A percentile compares a stretch with the other conserved stretches of the same genome.
These are phyloP conservation scores for Trichoderma pleuroti DNA, from an alignment of 2,329 filamentous ascomycete genomes.

Conservation along the genomic window DNA sequence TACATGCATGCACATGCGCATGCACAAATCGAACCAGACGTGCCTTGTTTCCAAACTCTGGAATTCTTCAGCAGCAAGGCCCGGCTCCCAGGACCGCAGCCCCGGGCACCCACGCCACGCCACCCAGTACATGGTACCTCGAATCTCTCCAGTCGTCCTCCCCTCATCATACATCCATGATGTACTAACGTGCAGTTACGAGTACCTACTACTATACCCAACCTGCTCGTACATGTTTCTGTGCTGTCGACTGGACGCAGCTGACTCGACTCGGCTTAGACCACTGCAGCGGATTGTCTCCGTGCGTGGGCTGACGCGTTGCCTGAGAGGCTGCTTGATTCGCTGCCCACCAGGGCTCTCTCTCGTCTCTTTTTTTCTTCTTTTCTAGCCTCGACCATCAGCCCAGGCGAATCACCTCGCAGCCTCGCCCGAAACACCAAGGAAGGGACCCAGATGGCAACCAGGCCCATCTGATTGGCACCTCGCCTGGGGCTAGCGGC, in stretches of 20 bases:
- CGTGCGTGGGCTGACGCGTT: slow-evolving; percentile 18
- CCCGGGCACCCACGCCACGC: not conserved
- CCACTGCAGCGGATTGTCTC: not conserved
- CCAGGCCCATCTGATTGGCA: not conserved
- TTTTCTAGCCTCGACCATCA: slow-evolving; percentile 6
- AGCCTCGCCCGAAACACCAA: not conserved
- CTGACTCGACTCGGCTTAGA: not conserved
- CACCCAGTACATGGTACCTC: not conserved
- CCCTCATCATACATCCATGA: not conserved
- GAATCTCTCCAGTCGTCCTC: not conserved
- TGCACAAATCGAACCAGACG: not conserved
- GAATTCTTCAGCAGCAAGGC: not conserved
- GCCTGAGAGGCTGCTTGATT: slow-evolving; percentile 1
- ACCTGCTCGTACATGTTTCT: not conserved
- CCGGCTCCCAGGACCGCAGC: not conserved
- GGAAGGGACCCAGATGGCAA: not conserved
- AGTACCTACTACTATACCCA: no score
- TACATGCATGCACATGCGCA: not conserved
- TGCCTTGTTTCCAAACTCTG: not conserved
- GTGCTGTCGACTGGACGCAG: not conserved
- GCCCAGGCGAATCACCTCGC: slow-evolving; percentile 4
- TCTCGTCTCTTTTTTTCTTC: not conserved
- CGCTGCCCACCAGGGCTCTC: not conserved
- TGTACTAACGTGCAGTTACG: no score
- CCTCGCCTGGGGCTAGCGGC: not conserved